Conservation (phyloP, 805 yeast species). For the Kodamaea nitidulidarum region DNA sequence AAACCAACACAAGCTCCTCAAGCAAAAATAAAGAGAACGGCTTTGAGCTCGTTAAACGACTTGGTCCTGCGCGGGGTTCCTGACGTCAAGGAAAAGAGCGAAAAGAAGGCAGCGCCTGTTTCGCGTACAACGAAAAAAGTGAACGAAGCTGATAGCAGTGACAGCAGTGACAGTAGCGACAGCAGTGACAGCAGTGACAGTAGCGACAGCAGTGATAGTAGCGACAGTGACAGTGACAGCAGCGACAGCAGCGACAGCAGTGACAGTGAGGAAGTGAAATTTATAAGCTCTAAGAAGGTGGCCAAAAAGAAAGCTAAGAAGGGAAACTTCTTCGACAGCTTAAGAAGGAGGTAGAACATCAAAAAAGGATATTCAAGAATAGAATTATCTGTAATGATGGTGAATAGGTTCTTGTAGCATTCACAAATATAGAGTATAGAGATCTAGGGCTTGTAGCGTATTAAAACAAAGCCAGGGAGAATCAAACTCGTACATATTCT, state of each 20-base stretch:
- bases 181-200: slow-evolving; percentile 15
- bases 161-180: slow-evolving; percentile 10
- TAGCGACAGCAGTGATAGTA: slow-evolving; percentile 15
- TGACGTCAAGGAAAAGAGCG: slow-evolving; percentile 49
- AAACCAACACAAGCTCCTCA: background rate
- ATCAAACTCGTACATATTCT: too few species aligned
- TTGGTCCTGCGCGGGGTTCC: slow-evolving; percentile 65
- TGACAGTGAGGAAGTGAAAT: slow-evolving; percentile 14
- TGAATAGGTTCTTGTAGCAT: too few species aligned
- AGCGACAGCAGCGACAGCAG: slow-evolving; percentile 14
- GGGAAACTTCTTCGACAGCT: slow-evolving; percentile 23
- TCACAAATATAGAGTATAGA: too few species aligned
- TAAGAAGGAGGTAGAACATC: slow-evolving; percentile 23
- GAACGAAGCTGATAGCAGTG: background rate
- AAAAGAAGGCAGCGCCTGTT: background rate
- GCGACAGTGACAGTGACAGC: slow-evolving; percentile 13
- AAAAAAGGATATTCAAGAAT: too few species aligned
- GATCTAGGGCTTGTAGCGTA: too few species aligned
- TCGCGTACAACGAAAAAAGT: background rate
- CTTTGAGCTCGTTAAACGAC: slow-evolving; percentile 52
- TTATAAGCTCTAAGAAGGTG: slow-evolving; percentile 23
- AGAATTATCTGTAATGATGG: too few species aligned
- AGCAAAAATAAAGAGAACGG: slow-evolving; percentile 25
- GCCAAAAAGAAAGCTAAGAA: slow-evolving; percentile 10
- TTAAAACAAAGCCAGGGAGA: too few species aligned